Base-by-base conservation (phyloP, 331 rosid species). In the Arachis monticola region DNA sequence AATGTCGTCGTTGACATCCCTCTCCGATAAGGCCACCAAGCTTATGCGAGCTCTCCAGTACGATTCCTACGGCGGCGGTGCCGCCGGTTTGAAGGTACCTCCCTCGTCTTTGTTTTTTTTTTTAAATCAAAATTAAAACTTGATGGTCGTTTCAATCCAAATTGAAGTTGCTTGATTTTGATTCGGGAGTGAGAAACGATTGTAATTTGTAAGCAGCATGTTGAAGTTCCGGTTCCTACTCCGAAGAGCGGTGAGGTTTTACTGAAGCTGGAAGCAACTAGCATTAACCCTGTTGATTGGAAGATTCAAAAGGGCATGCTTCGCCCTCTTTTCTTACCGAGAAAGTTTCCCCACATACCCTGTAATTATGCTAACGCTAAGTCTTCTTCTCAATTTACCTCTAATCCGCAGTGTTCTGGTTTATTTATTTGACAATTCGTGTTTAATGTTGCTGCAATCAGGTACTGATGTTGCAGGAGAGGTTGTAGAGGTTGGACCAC, bases 391-490 rank as follows among this genome's bases (percentile, higher is more conserved):
- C 9, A 3, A 5, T 6, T 55, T 55, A 51, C 57, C 57, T 51
- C 22, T 51, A 5, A 3, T 7, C 31, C 6, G n/a, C n/a, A 5
- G 30, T 13, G 60, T n/a, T 55, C 60, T 55, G 60, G 27, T 7
- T 6, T 27, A n/a, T 52, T 55, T 55, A 55, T 55, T 55, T 55
- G 30, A 55, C 31, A 55, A 13, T 14, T 57, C 13, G 27, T 11
- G 31, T 64, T 42, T 17, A 38, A 38, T 38, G 1, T 22, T 76
- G n/a, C 60, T 59, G 50, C 27, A 22, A 60, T 65, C 87, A 91
- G 97, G 77, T 62, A 81, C 86, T 61, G 98, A 93, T 75, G 83
- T 93, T 10, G 88, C 96, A 1, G 98, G 98, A 62, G 93, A 89
- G 78, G 67, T 91, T 5, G 72, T 84, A 10, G 89, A 91, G 81